Percentiles rank a stretch among this genome's conserved stretches.
phyloP scores from a whole-genome alignment of 1,284 basidiomycete genomes.

The Sporisorium exsertum region DNA sequence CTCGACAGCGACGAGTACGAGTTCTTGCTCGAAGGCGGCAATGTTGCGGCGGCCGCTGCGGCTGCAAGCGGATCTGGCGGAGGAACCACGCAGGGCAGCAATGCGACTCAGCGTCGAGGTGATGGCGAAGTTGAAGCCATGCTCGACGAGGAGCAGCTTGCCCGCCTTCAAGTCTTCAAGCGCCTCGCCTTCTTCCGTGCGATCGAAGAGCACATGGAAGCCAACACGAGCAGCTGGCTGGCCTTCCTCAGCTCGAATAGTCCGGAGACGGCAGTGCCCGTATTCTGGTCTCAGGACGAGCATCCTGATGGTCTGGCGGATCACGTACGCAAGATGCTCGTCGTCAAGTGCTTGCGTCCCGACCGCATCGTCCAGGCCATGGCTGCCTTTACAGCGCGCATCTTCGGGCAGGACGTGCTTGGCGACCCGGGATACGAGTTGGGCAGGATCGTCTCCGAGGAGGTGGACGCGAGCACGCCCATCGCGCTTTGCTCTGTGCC shows the following conservation, averaged over 20 bases:
- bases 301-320: constrained; percentile 71
- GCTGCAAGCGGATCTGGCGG: constrained; percentile 68
- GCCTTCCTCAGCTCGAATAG: constrained; percentile 78
- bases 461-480: constrained; percentile 59
- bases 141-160: constrained; percentile 75
- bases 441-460: constrained; percentile 56
- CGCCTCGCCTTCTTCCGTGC: constrained; percentile 78
- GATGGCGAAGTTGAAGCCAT: constrained; percentile 49
- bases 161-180: constrained; percentile 71
- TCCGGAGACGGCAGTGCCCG: constrained; percentile 79
- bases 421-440: constrained; percentile 38
- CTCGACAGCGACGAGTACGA: constrained; percentile 83
- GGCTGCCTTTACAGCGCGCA: constrained; percentile 78
- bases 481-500: constrained; percentile 66
- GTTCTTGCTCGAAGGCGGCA: constrained; percentile 88
- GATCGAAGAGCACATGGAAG: constrained; percentile 78
- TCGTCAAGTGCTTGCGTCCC: constrained; percentile 89
- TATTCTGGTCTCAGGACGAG: constrained; percentile 76
- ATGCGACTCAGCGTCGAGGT: constrained; percentile 55
- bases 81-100: constrained; percentile 17
- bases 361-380: constrained; percentile 87
- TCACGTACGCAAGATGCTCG: constrained; percentile 79
- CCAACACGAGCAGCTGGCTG: constrained; percentile 80
- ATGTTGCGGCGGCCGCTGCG: constrained; percentile 73
- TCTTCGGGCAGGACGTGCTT: constrained; percentile 85